A percentile compares a stretch with the other conserved stretches of the same genome.
These are phyloP conservation scores for Leishmania amazonensis DNA, from an alignment of 208 protist genomes.

Conservation along the genomic window DNA sequence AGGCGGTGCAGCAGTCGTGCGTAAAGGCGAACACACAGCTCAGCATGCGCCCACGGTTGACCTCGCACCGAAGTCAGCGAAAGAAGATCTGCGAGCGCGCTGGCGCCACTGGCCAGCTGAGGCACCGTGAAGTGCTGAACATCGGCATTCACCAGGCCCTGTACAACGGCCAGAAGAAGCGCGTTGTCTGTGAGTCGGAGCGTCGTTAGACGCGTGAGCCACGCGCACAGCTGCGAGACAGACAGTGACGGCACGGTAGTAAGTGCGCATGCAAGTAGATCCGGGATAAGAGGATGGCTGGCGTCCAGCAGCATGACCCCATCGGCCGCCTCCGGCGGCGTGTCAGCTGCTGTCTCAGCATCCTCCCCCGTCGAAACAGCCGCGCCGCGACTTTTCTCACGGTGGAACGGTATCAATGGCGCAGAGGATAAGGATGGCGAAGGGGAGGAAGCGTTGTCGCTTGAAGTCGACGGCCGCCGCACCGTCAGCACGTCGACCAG, in stretches of 20 bases:
- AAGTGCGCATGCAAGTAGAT: constrained; percentile 22
- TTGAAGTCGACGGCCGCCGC: constrained; percentile 6
- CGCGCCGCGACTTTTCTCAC: background rate
- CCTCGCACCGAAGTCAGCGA: background rate
- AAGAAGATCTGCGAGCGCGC: constrained; percentile 15
- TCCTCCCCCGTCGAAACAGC: background rate
- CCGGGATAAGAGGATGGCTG: constrained; percentile 19
- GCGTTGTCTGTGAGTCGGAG: constrained; percentile 39
- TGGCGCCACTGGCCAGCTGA: constrained; percentile 45
- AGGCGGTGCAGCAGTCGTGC: constrained; percentile 12
- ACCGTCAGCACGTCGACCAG: constrained; percentile 60
- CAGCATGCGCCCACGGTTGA: constrained; percentile 17
- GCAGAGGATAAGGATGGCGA: background rate
- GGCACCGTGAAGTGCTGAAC: constrained; percentile 17
- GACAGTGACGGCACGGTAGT: constrained; percentile 33
- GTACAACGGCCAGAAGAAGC: constrained; percentile 33
- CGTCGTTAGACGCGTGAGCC: constrained; percentile 44
- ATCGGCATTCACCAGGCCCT: constrained; percentile 10
- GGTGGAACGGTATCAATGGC: background rate
- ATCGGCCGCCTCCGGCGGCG: background rate
- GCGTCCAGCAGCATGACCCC: constrained; percentile 9
- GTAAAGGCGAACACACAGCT: constrained; percentile 19
- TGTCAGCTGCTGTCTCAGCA: background rate
- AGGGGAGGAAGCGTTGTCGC: background rate
- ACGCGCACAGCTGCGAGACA: constrained; percentile 52